A percentile compares a stretch with the other conserved stretches of the same genome.
phyloP scores from a whole-genome alignment of 345 rosid species.

The Cochlearia excelsa region DNA sequence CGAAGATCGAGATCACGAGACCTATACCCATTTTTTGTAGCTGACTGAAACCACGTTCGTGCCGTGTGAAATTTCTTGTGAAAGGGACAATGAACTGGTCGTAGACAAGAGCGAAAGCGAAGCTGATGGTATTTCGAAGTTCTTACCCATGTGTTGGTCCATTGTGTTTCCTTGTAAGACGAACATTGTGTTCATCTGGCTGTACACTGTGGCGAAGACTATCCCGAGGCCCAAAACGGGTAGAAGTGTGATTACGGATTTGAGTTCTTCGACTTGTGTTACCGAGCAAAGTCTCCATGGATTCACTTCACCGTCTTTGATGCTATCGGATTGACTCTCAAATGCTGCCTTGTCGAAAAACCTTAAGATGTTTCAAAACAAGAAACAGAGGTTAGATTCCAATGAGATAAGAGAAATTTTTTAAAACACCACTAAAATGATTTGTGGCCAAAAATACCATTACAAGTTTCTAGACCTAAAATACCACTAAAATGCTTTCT shows the following conservation, averaged over 20 bases:
- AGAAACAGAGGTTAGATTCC: too few species aligned
- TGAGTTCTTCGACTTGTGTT: conserved; percentile 92
- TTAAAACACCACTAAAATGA: too few species aligned
- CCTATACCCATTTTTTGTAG: conserved; percentile 95
- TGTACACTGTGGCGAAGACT: conserved; percentile 68
- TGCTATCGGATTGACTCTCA: conserved; percentile 46
- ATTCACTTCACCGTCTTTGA: conserved; percentile 44
- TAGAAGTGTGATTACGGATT: conserved; percentile 66
- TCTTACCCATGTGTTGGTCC: conserved; percentile 82
- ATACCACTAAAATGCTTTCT: too few species aligned
- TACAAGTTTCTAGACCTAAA: too few species aligned
- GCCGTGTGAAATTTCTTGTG: conserved; percentile 68
- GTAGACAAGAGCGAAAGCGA: conserved; percentile 79
- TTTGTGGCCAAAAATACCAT: too few species aligned
- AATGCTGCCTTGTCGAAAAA: conserved; percentile 95
- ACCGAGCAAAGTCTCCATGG: conserved; percentile 87
- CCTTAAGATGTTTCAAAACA: conserved; percentile 34
- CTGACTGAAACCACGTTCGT: conserved; percentile 86
- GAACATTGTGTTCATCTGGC: conserved; percentile 91
- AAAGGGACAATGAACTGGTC: conserved; percentile 63
- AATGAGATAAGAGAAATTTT: too few species aligned
- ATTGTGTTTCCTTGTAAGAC: conserved; percentile 89
- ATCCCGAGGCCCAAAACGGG: conserved; percentile 90
- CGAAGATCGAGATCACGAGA: conserved; percentile 65
- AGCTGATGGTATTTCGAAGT: conserved; percentile 82